Conservation (phyloP, 345 rosid species). For the Nasturtium officinale region DNA sequence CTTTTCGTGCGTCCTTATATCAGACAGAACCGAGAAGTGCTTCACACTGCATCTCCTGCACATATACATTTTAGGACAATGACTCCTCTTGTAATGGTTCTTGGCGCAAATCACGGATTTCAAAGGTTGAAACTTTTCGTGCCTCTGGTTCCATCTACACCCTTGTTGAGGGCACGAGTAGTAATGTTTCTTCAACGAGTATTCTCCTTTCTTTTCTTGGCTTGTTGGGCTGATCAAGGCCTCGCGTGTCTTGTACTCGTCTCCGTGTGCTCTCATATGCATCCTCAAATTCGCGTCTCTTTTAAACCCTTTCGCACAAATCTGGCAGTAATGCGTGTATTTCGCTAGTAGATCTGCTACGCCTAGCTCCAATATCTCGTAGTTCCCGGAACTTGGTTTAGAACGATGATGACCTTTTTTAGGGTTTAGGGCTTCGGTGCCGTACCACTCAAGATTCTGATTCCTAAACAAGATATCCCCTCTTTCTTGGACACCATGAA, state of each 20-base stretch:
- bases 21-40: slow-evolving; percentile 85
- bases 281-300: slow-evolving; percentile 89
- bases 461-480: slow-evolving; percentile 38
- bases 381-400: slow-evolving; percentile 22
- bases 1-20: slow-evolving; percentile 90
- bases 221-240: slow-evolving; percentile 67
- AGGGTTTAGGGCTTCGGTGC: slow-evolving; percentile 30
- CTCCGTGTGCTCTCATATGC: slow-evolving; percentile 98
- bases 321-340: slow-evolving; percentile 81
- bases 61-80: slow-evolving; percentile 87
- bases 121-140: slow-evolving; percentile 82
- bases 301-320: slow-evolving; percentile 90
- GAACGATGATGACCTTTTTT: slow-evolving; percentile 17
- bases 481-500: slow-evolving; percentile 38
- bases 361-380: slow-evolving; percentile 65
- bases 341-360: slow-evolving; percentile 68
- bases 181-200: slow-evolving; percentile 42
- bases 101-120: slow-evolving; percentile 85
- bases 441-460: slow-evolving; percentile 46
- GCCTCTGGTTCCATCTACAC: slow-evolving; percentile 84
- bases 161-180: slow-evolving; percentile 86
- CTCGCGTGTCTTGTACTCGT: slow-evolving; percentile 71
- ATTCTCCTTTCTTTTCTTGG: slow-evolving; percentile 20
- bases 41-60: slow-evolving; percentile 80
- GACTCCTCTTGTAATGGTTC: slow-evolving; percentile 96